Percentiles rank a stretch among this genome's conserved stretches.
phyloP scores from a whole-genome alignment of 139 green algal species.

The Ostreobium quekettii region DNA sequence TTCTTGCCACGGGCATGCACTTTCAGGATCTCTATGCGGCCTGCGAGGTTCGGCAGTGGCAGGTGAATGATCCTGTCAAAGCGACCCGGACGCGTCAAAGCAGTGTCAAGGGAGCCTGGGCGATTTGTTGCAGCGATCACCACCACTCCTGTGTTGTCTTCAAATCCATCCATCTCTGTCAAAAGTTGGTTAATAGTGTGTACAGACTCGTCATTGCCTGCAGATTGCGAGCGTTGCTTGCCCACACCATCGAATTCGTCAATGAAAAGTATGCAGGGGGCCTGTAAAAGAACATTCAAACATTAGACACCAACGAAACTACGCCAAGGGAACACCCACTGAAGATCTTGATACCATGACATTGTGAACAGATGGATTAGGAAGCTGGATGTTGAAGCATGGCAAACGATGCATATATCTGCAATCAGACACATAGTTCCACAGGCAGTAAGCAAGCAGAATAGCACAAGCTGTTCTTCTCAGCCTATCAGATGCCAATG shows the following conservation, averaged over 20 bases:
- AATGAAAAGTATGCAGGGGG: conserved; percentile 93
- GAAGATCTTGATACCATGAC: too few species aligned
- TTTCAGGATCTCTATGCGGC: conserved; percentile 75
- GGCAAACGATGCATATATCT: too few species aligned
- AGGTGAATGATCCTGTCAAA: conserved; percentile 95
- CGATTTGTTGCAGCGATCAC: conserved; percentile 96
- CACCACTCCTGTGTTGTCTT: conserved; percentile 88
- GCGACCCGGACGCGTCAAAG: conserved; percentile 74
- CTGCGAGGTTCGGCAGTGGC: conserved; percentile 72
- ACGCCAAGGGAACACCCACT: too few species aligned
- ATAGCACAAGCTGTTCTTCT: too few species aligned
- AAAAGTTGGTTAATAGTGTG: conserved; percentile 95
- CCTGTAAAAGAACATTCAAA: too few species aligned
- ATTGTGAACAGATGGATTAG: too few species aligned
- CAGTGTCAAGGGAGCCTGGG: conserved; percentile 75
- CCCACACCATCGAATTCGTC: conserved; percentile 95
- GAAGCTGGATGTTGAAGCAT: too few species aligned
- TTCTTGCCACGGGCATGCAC: conserved; percentile 80
- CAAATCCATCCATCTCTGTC: conserved; percentile 95
- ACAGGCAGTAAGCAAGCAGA: too few species aligned
- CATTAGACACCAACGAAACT: too few species aligned
- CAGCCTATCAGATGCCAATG: too few species aligned
- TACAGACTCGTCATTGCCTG: conserved; percentile 67
- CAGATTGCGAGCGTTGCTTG: conserved; percentile 34
- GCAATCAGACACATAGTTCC: too few species aligned